phyloP scores from a whole-genome alignment of 192 early-diverging fungal genomes.

The Coemansia sp. region DNA sequence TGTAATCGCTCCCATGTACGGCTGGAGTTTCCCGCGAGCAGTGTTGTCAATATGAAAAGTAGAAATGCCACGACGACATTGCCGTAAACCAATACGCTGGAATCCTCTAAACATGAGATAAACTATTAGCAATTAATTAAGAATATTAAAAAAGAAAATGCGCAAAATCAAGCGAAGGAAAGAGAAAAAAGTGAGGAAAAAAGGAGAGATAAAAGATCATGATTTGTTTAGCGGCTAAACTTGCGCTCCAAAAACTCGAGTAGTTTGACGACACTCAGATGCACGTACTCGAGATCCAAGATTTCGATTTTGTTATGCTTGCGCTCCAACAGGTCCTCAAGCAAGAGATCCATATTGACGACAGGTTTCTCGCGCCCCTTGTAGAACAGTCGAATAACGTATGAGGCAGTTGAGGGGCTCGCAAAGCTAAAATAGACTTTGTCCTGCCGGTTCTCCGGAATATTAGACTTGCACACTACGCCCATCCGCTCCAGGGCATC shows the following conservation, averaged over 20 bases:
- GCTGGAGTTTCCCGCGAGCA: slow-evolving; percentile 30
- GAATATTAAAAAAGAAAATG: neutral
- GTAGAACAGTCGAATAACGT: slow-evolving; percentile 86
- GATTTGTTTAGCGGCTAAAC: slow-evolving; percentile 56
- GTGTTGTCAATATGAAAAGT: slow-evolving; percentile 47
- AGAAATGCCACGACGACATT: slow-evolving; percentile 17
- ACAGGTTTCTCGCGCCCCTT: slow-evolving; percentile 92
- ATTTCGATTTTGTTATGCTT: slow-evolving; percentile 88
- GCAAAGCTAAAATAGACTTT: slow-evolving; percentile 90
- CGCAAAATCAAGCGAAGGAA: neutral
- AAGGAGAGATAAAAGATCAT: slow-evolving; percentile 11
- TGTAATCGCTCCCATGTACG: slow-evolving; percentile 34
- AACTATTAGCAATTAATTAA: slow-evolving; percentile 1
- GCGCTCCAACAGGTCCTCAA: slow-evolving; percentile 82
- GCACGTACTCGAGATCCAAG: slow-evolving; percentile 91
- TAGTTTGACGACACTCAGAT: slow-evolving; percentile 81
- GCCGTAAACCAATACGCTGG: neutral
- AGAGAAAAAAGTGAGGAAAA: slow-evolving; percentile 16
- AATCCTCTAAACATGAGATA: neutral
- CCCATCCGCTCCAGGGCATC: slow-evolving; percentile 86
- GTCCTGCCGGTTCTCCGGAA: slow-evolving; percentile 83
- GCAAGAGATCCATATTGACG: slow-evolving; percentile 92
- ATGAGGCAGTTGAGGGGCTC: slow-evolving; percentile 86
- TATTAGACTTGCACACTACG: slow-evolving; percentile 88
- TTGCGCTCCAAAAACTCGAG: slow-evolving; percentile 81